These are phyloP conservation scores for Ophiostoma fasciatum DNA, from an alignment of 2,329 filamentous ascomycete genomes.

Conservation along the genomic window DNA sequence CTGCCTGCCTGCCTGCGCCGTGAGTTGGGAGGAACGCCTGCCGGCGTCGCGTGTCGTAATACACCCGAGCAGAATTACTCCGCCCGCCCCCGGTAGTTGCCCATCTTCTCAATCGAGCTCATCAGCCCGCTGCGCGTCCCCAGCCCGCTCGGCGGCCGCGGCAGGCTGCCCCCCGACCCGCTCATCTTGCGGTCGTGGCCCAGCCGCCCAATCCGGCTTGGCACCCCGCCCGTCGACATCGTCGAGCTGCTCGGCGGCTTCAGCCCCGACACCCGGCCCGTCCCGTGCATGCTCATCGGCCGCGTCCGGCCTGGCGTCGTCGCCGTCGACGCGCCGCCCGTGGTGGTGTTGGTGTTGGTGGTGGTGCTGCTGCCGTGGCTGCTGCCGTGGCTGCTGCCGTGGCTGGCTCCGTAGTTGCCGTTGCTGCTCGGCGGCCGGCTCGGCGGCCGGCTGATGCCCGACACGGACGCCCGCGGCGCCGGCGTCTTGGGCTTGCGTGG, in stretches of 20 bases:
- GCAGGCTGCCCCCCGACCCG: conserved; percentile 23
- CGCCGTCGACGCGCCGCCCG: conserved; percentile 10
- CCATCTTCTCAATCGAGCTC: conserved; percentile 82
- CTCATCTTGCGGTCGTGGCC: conserved; percentile 32
- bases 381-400: too few relatives aligned
- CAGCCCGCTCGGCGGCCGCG: conserved; percentile 33
- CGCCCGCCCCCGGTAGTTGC: conserved; percentile 38
- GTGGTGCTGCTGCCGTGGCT: too few relatives aligned
- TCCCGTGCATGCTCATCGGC: conserved; percentile 11
- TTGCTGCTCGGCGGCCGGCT: conserved; percentile 5
- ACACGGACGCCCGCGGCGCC: conserved; percentile 8
- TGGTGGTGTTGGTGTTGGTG: neutral
- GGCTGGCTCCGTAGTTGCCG: too few relatives aligned
- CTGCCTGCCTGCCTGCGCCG: too few relatives aligned
- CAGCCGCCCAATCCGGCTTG: conserved; percentile 32
- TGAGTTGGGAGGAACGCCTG: too few relatives aligned
- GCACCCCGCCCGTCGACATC: conserved; percentile 18
- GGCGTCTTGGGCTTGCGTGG: conserved; percentile 7
- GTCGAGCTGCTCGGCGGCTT: conserved; percentile 38
- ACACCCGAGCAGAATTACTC: too few relatives aligned
- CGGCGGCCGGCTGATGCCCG: conserved; percentile 10
- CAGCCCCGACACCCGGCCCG: conserved; percentile 32
- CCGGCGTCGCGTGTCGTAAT: too few relatives aligned
- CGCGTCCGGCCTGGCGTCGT: conserved; percentile 13
- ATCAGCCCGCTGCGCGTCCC: conserved; percentile 55